These are phyloP conservation scores for Linnemannia schmuckeri DNA, from an alignment of 192 early-diverging fungal genomes.

Conservation along the genomic window DNA sequence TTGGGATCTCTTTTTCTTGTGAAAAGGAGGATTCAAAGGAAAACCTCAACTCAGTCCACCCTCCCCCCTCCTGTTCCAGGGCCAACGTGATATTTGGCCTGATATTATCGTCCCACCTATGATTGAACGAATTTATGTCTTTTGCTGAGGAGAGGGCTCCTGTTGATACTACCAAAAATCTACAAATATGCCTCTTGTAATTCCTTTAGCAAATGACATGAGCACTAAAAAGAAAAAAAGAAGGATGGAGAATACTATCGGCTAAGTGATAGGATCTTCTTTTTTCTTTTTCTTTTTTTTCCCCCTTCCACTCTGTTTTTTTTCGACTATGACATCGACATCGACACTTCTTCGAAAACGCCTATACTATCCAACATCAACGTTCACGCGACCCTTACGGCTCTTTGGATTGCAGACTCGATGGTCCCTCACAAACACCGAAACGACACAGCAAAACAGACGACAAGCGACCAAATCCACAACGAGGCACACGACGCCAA, in stretches of 20 bases:
- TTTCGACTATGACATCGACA: too few species aligned
- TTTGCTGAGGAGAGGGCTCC: slow-evolving; percentile 57
- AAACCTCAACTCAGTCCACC: background rate
- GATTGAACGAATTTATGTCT: slow-evolving; percentile 50
- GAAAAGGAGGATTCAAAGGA: too few species aligned
- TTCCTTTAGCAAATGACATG: slow-evolving; percentile 5
- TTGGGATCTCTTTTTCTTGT: background rate
- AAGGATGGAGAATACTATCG: background rate
- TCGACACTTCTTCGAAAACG: too few species aligned
- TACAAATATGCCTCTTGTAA: slow-evolving; percentile 15
- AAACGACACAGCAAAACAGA: too few species aligned
- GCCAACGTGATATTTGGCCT: slow-evolving; percentile 58
- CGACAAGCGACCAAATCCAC: too few species aligned
- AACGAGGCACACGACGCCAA: too few species aligned
- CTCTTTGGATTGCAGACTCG: too few species aligned
- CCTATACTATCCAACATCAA: too few species aligned
- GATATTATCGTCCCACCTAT: slow-evolving; percentile 42
- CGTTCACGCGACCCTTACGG: too few species aligned
- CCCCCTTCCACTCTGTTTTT: background rate
- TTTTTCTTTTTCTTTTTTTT: background rate
- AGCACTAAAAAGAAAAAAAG: background rate
- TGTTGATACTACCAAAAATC: slow-evolving; percentile 29
- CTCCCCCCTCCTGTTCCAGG: slow-evolving; percentile 54
- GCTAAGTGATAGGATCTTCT: background rate
- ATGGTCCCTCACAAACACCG: too few species aligned